A percentile compares a stretch with the other conserved stretches of the same genome.
These are phyloP conservation scores for Epithele typhae DNA, from an alignment of 768 basidiomycete genomes.

Conservation along the genomic window DNA sequence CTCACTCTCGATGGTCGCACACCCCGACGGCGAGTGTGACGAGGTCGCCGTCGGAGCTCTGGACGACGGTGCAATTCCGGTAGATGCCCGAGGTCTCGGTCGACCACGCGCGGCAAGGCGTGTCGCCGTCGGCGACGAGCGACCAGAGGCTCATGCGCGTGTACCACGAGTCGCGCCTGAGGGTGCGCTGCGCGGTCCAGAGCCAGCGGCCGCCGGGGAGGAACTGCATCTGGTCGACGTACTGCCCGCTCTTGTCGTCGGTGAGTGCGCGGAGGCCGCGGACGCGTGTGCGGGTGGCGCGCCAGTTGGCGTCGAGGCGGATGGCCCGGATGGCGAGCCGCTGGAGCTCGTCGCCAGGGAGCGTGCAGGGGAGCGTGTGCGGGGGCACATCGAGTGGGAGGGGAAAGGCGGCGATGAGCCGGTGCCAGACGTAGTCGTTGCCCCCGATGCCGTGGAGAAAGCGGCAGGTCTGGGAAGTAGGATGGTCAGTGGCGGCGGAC, in stretches of 20 bases:
- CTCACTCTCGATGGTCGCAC: conserved; percentile 22
- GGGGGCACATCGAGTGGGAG: conserved; percentile 40
- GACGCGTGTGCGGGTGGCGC: conserved; percentile 31
- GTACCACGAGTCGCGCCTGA: conserved; percentile 24
- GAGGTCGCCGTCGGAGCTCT: conserved; percentile 7
- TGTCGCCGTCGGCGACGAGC: conserved; percentile 26
- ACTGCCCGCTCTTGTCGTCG: conserved; percentile 27
- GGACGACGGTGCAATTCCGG: conserved; percentile 17
- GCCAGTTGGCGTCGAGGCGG: conserved; percentile 50
- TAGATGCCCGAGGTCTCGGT: conserved; percentile 25
- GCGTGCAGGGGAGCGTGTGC: conserved; percentile 26
- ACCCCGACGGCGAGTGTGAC: conserved; percentile 21
- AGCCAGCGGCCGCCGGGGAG: conserved; percentile 47
- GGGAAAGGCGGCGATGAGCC: conserved; percentile 27
- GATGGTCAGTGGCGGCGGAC: no score
- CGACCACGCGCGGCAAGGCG: conserved; percentile 20
- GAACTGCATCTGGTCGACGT: conserved; percentile 43
- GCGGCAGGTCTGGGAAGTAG: conserved; percentile 61
- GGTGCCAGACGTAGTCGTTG: conserved; percentile 55
- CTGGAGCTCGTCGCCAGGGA: conserved; percentile 40
- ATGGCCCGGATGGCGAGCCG: conserved; percentile 38
- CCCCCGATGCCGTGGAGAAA: conserved; percentile 48
- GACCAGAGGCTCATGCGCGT: conserved; percentile 44
- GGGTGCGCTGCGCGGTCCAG: conserved; percentile 36
- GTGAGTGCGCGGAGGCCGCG: conserved; percentile 34